Evolutionary conservation across 257 asterid genomes (phyloP), one percentile per base, ranked within the genome.

Genomic region (Henckelia pumila): DNA sequence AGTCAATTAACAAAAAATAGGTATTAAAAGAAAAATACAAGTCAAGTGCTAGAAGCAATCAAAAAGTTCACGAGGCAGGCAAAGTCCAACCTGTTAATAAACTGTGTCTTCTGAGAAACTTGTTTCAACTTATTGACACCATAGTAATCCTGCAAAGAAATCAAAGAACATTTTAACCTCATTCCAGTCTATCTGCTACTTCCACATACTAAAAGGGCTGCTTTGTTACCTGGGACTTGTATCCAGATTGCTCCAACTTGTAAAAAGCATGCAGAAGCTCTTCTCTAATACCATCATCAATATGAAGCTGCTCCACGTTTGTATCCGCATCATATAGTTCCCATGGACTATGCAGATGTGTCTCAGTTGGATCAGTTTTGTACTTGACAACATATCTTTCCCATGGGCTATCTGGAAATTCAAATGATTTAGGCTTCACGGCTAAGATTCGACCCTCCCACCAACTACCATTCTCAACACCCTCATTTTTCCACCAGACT

Each of bases 341-440:
- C 99, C 99, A 93, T 24, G 99, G 97, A 76, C 97, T 88, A 82
- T 93, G 99, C 66, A 72, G 79, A 78, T 86, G 97, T 29, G 83
- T 84, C 80, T 85, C 96, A 7, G 80, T 76, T 33, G 95, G 94
- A 58, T 86, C 92, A 66, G 88, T 85, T 81, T 86, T 93, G 83
- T 93, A 93, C 78, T 81, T 84, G 24, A 93, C 97, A 10, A 71
- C 78, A 75, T 78, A 93, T 74, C 85, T 90, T 66, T 93, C 99
- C 99, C 99, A 93, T 5, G 99, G 99, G 74, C 97, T 90, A 68
- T 93, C 99, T 0, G 92, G 95, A 76, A 83, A 93, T 28, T 93
- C 97, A 32, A 55, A 68, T 63, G 90, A 82, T 71, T 93, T 93
- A 49, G 95, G 78, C 75, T 83, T 85, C 70, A 86, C 85, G 11